Evolutionary conservation across 2,329 filamentous ascomycete genomes (phyloP), one percentile per base, ranked within the genome.

Genomic region (Pseudopyrenochaeta lycopersici): DNA sequence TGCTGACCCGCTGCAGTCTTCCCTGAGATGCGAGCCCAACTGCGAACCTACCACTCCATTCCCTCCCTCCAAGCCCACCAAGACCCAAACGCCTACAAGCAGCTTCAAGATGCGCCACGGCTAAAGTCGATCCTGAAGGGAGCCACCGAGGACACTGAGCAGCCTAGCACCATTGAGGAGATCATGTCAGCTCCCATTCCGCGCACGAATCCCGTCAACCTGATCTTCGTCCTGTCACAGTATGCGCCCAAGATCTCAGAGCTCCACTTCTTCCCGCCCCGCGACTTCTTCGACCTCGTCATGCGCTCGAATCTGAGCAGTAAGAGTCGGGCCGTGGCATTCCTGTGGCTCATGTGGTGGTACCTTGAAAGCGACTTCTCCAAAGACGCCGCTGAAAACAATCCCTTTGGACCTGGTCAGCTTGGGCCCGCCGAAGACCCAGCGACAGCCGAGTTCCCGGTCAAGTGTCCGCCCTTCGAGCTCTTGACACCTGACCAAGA

Each of bases 341-440:
- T 99, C 66, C 79, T 99, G 17, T 99, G 95, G 95, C 81, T 99
- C 59, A 96, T 99, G 88, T 99, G 95, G 95, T 97, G 95, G 82
- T 98, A 99, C 71, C 84, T 99, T 15, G 95, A 99, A 74, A 97
- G 93, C 23, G 92, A 97, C 73, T 98, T 97, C 64, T 91, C 91
- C 0, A 87, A 90, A 64, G 91, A 97, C 67, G 92, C 91, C 50
- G 94, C 92, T 39, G 84, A 91, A 42, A 89, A 91, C 64, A 99
- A 99, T 68, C 95, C 95, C 0, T 99, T 97, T 67, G 95, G 95
- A 0, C 75, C 74, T 10, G 81, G 81, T n/a, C 73, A 76, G 52
- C 68, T 73, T 45, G 75, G 70, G 1, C 66, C 61, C 7, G 57
- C 67, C 15, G 72, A 69, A n/a, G 68, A 73, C 63, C 53, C 66